phyloP scores from a whole-genome alignment of 768 basidiomycete genomes.

The Panaeolus cyanescens region DNA sequence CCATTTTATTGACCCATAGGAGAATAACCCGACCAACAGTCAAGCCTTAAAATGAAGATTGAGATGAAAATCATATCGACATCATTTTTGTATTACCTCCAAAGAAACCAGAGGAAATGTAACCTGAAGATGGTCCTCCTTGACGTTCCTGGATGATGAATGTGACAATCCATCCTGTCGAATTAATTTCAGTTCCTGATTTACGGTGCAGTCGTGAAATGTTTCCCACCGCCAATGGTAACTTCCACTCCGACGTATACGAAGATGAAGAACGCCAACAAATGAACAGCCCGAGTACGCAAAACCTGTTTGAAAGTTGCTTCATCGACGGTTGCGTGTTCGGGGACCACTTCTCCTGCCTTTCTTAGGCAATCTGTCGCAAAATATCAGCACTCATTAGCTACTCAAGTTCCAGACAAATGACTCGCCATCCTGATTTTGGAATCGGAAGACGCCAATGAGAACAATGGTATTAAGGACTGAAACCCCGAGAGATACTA shows the following conservation, averaged over 20 bases:
- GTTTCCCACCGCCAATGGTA: constrained; percentile 45
- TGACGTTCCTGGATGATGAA: constrained; percentile 41
- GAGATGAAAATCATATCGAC: neutral
- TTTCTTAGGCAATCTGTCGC: constrained; percentile 50
- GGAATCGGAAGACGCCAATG: constrained; percentile 62
- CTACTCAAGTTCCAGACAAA: neutral
- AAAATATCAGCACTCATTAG: neutral
- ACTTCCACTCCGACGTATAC: constrained; percentile 76
- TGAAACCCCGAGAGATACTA: constrained; percentile 70
- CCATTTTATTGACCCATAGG: constrained; percentile 58
- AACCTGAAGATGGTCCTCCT: constrained; percentile 42
- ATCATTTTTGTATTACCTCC: constrained; percentile 40
- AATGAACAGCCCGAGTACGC: constrained; percentile 52
- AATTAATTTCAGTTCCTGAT: constrained; percentile 12
- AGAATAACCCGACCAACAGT: constrained; percentile 56
- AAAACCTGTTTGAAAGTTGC: constrained; percentile 53
- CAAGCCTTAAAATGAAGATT: constrained; percentile 40
- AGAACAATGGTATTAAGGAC: constrained; percentile 55
- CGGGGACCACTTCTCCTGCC: constrained; percentile 50
- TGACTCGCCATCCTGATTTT: constrained; percentile 63
- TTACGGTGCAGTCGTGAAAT: constrained; percentile 10
- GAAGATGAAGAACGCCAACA: constrained; percentile 63
- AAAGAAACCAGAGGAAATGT: constrained; percentile 55
- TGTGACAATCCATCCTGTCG: constrained; percentile 70
- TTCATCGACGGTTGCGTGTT: constrained; percentile 34